A percentile compares a stretch with the other conserved stretches of the same genome.
Evolutionary conservation across 2,329 filamentous ascomycete species (phyloP).

Genomic region (Lachnellula cervina): DNA sequence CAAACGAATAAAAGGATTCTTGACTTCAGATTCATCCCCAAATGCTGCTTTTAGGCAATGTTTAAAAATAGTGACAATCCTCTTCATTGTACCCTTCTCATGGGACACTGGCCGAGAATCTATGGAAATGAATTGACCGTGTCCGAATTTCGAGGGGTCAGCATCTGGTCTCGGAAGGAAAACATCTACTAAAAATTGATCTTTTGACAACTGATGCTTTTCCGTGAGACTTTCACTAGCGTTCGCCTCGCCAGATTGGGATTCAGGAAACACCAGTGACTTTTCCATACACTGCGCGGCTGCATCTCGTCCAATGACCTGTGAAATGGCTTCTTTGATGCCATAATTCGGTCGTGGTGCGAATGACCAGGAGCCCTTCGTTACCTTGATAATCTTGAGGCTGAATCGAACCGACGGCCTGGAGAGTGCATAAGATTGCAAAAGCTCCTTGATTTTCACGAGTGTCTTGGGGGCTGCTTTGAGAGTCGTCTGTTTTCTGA

Average conservation of each 20-base stretch:
- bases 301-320: constrained; percentile 55
- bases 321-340: constrained; percentile 54
- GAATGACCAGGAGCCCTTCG: constrained; percentile 55
- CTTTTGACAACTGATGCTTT: not conserved
- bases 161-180: constrained; percentile 52
- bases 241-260: constrained; percentile 2
- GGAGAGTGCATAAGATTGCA: constrained; percentile 63
- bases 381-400: constrained; percentile 52
- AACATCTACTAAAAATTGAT: constrained; percentile 46
- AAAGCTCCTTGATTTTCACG: constrained; percentile 51
- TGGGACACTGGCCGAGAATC: constrained; percentile 61
- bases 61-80: constrained; percentile 50
- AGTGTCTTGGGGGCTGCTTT: constrained; percentile 56
- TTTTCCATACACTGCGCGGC: constrained; percentile 49
- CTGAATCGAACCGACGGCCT: constrained; percentile 57
- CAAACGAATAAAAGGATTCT: constrained; percentile 58
- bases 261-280: constrained; percentile 17
- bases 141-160: constrained; percentile 39
- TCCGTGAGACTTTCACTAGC: not conserved
- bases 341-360: constrained; percentile 47
- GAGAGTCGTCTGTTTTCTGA: constrained; percentile 54
- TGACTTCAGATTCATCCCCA: constrained; percentile 28
- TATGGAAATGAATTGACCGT: constrained; percentile 60
- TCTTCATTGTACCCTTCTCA: constrained; percentile 52
- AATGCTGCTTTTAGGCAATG: constrained; percentile 39